Evolutionary conservation across 1,139 yeast genomes (phyloP).

Genomic region (Zygoascus meyerae): DNA sequence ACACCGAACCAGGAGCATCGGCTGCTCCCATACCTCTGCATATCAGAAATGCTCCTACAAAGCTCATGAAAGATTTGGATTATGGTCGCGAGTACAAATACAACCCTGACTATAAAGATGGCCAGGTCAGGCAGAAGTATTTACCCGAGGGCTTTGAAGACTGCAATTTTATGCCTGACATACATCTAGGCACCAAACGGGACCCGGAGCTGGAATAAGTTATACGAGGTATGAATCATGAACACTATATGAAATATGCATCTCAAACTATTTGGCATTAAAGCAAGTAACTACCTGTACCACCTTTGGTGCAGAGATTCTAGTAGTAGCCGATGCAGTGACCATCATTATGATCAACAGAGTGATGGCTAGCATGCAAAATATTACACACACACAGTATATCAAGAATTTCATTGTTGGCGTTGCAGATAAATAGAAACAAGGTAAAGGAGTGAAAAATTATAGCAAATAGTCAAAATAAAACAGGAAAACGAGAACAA

Average conservation of each 20-base stretch:
- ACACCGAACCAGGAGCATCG: slow-evolving; percentile 53
- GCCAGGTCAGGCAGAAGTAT: slow-evolving; percentile 59
- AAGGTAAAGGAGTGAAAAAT: neutral
- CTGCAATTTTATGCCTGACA: slow-evolving; percentile 36
- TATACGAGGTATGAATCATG: too few species aligned
- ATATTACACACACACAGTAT: too few species aligned
- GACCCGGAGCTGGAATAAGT: slow-evolving; percentile 8
- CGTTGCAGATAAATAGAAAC: slow-evolving; percentile 3
- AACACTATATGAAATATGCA: too few species aligned
- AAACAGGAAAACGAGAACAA: neutral
- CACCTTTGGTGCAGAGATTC: too few species aligned
- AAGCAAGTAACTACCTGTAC: too few species aligned
- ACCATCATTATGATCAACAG: too few species aligned
- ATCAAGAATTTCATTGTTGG: too few species aligned
- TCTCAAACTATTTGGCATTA: too few species aligned
- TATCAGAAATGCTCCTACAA: slow-evolving; percentile 89
- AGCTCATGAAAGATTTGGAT: slow-evolving; percentile 80
- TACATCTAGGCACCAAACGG: slow-evolving; percentile 35
- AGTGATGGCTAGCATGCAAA: too few species aligned
- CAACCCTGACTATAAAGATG: slow-evolving; percentile 72
- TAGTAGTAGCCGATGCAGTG: too few species aligned
- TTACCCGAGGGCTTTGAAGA: slow-evolving; percentile 30
- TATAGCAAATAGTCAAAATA: slow-evolving; percentile 12
- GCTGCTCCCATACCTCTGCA: slow-evolving; percentile 48
- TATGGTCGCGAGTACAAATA: slow-evolving; percentile 82